Evolutionary conservation across 768 basidiomycete genomes (phyloP), one percentile per base, ranked within the genome.

Genomic region (Cystoderma amianthinum): DNA sequence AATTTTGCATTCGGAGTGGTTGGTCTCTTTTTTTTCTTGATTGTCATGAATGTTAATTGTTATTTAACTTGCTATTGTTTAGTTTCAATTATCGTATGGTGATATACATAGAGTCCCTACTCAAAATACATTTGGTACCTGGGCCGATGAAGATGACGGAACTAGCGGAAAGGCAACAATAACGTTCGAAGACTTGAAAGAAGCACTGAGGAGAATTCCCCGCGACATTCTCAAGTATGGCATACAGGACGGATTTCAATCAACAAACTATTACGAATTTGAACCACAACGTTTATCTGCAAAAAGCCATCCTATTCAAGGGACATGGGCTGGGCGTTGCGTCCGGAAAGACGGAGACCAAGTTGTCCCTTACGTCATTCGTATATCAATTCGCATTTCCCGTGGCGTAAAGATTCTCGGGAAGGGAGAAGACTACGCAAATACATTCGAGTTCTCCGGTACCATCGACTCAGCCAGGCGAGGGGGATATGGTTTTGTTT

Each of bases 1-100:
- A 67, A 64, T 32, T 61, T 63, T 32, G 63, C 65, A 2, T 67
- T 67, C 43, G 65, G 65, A 9, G 53, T 67, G 34, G 65, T 65
- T 32, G 36, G 59, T 7, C 45, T 12, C 17, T 37, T 13, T 38
- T 15, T 4, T 20, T 30, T 42, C 11, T n/a, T 39, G 2, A 36
- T 23, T 13, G 16, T 20, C 9, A 19, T 20, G 9, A 15, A 19
- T 21, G 3, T 34, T 22, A 13, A 12, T 30, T 39, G 20, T 22
- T 11, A 38, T 32, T 17, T 5, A 18, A 21, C 20, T 9, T 15
- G 15, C 15, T 30, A 15, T 9, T 30, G 9, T 15, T 32, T 22
- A 61, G 62, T 62, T 63, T 41, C 58, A 61, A 43, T 49, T 60
- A 5, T 57, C 61, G 6, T 61, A 58, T 37, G 61, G 61, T 4